Evolutionary conservation across 768 basidiomycete genomes (phyloP).

Genomic region (Lyophyllum semitale): DNA sequence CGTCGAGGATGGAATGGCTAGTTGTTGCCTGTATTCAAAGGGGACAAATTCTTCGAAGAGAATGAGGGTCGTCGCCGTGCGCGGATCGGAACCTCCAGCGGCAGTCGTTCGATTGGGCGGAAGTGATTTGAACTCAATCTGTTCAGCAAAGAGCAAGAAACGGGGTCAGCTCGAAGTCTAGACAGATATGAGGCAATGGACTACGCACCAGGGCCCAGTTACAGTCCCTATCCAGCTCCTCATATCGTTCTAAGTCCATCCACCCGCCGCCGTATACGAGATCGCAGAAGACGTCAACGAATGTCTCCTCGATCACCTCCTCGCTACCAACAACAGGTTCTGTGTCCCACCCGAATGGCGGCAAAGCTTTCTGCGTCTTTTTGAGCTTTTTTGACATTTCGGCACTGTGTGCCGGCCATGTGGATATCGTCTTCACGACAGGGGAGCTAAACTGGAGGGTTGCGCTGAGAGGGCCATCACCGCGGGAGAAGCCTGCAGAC

Average conservation of each 20-base stretch:
- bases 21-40: conserved; percentile 77
- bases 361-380: conserved; percentile 80
- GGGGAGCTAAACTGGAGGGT: conserved; percentile 80
- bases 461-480: conserved; percentile 71
- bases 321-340: conserved; percentile 77
- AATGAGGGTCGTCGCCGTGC: conserved; percentile 71
- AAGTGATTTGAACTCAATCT: conserved; percentile 89
- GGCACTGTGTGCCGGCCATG: conserved; percentile 75
- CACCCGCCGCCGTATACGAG: conserved; percentile 82
- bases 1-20: conserved; percentile 53
- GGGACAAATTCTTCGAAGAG: conserved; percentile 96
- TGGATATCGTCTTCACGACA: conserved; percentile 48
- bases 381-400: conserved; percentile 79
- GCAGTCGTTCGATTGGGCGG: conserved; percentile 42
- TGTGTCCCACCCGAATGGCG: conserved; percentile 92
- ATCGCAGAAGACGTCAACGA: conserved; percentile 86
- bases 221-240: conserved; percentile 80
- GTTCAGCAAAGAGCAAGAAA: conserved; percentile 1
- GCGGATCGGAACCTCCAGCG: conserved; percentile 55
- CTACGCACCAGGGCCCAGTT: conserved; percentile 87
- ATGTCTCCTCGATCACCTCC: conserved; percentile 87
- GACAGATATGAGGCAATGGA: not conserved
- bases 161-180: not conserved
- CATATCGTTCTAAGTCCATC: conserved; percentile 74
- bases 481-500: conserved; percentile 75